Conservation (phyloP, 2,329 filamentous ascomycete species). For the Macrophomina phaseolina region DNA sequence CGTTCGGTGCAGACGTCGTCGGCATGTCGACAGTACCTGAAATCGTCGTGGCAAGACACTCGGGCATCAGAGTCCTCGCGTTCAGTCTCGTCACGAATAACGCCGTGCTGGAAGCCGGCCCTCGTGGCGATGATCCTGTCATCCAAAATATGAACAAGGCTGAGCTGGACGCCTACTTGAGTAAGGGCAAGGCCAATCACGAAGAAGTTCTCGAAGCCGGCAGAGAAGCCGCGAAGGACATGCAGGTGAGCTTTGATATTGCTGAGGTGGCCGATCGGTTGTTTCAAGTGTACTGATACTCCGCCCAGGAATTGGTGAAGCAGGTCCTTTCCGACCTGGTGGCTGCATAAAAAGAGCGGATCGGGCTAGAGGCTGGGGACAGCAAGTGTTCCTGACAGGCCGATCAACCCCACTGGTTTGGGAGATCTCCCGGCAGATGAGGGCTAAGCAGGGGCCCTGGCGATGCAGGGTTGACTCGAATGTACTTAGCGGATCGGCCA, state of each 20-base stretch:
- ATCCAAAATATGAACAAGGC: slow-evolving; percentile 57
- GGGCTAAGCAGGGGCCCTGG: slow-evolving; percentile 1
- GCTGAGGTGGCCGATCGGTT: slow-evolving; percentile 1
- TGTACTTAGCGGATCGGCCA: slow-evolving; percentile 3
- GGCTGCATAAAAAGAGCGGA: slow-evolving; percentile 23
- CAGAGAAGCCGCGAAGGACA: slow-evolving; percentile 63
- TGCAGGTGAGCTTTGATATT: slow-evolving; percentile 56
- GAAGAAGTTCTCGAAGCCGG: slow-evolving; percentile 69
- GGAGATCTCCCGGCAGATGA: slow-evolving; percentile 7
- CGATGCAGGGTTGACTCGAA: slow-evolving; percentile 17
- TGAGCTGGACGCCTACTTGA: slow-evolving; percentile 61
- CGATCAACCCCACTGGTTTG: not conserved
- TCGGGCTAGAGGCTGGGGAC: not conserved
- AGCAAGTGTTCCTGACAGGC: not conserved
- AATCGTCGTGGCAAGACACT: slow-evolving; percentile 69
- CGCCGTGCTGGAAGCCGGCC: slow-evolving; percentile 63
- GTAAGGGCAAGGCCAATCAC: slow-evolving; percentile 67
- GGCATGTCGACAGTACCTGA: slow-evolving; percentile 75
- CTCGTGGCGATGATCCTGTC: slow-evolving; percentile 62
- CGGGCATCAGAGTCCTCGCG: slow-evolving; percentile 66
- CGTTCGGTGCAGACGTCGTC: slow-evolving; percentile 69
- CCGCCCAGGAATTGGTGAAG: slow-evolving; percentile 48
- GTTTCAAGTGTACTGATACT: slow-evolving; percentile 23
- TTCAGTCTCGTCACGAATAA: slow-evolving; percentile 71
- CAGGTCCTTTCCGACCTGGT: slow-evolving; percentile 51